Evolutionary conservation across 2,329 filamentous ascomycete genomes (phyloP), one percentile per base, ranked within the genome.

Genomic region (Aspergillus latus): DNA sequence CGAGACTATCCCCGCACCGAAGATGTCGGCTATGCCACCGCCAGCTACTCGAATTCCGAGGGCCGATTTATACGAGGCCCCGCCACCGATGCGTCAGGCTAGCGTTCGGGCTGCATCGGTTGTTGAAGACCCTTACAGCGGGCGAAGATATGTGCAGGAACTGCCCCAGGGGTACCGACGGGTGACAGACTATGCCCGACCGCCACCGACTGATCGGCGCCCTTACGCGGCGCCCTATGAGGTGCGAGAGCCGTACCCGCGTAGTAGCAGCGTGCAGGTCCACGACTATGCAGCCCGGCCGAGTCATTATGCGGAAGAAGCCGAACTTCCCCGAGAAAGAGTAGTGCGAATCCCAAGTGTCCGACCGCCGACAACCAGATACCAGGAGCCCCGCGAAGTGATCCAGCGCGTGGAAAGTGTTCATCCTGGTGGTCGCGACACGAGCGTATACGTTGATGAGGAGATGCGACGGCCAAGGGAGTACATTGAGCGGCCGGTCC

Each of bases 251-350:
- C 62, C 71, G 29, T 66, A 68, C 44, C 64, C 70, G 30, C 73
- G 74, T 53, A 69, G 70, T 52, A 68, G 67, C 55, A 77, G 75
- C 59, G 75, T 76, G 10, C 72, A 75, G 59, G 65, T 78, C 13
- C 63, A 73, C 44, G 75, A 78, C 46, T 78, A 77, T 54, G 58
- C 72, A 29, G 60, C 68, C 34, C 70, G 70, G 13, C 74, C 65
- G 39, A 60, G 68, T 26, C 65, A 72, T 6, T 78, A 77, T 51
- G 72, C 87, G 43, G 91, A 92, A 64, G 89, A 93, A 66, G 82
- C 87, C 73, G 60, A 82, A 79, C 37, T 82, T 79, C 74, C 81
- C 2, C 76, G 80, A 36, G 83, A 86, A 55, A 84, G 84, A 60
- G 66, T 82, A 42, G 65, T 81, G 43, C 77, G 85, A 55, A 76